phyloP scores from a whole-genome alignment of 306 rosid genomes.

The Gleditsia sinensis region DNA sequence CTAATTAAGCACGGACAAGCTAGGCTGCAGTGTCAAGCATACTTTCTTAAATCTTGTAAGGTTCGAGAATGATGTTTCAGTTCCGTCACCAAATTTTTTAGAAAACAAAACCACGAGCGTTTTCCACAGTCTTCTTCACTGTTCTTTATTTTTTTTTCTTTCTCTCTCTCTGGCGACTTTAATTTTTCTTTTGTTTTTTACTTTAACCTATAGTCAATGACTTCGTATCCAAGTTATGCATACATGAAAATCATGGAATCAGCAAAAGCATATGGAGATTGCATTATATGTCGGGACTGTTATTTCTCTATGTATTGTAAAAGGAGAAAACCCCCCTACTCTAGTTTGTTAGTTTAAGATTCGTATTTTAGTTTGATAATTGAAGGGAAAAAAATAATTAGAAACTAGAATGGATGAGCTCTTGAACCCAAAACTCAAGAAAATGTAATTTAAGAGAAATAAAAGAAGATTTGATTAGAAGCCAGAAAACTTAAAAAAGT shows the following conservation, averaged over 20 bases:
- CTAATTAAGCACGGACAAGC: too few relatives aligned
- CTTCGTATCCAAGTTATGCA: conserved; percentile 20
- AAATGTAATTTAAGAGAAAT: not conserved
- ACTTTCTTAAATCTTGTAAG: too few relatives aligned
- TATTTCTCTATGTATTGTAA: not conserved
- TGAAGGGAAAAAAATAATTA: too few relatives aligned
- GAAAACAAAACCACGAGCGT: too few relatives aligned
- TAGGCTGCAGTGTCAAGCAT: too few relatives aligned
- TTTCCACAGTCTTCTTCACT: too few relatives aligned
- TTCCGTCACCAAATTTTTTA: too few relatives aligned
- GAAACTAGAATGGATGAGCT: not conserved
- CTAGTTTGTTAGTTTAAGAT: not conserved
- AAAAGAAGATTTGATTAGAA: too few relatives aligned
- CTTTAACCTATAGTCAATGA: not conserved
- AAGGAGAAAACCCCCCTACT: not conserved
- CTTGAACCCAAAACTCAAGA: not conserved
- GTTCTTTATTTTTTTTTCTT: too few relatives aligned
- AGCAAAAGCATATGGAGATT: not conserved
- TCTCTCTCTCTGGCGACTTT: not conserved
- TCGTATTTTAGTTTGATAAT: not conserved
- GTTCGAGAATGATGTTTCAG: too few relatives aligned
- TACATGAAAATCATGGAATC: conserved; percentile 13
- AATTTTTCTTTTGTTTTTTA: not conserved
- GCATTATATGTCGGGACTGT: not conserved
- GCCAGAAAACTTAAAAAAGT: not conserved